Evolutionary conservation across 192 early-diverging fungal genomes (phyloP).

Genomic region (Umbelopsis sp.): DNA sequence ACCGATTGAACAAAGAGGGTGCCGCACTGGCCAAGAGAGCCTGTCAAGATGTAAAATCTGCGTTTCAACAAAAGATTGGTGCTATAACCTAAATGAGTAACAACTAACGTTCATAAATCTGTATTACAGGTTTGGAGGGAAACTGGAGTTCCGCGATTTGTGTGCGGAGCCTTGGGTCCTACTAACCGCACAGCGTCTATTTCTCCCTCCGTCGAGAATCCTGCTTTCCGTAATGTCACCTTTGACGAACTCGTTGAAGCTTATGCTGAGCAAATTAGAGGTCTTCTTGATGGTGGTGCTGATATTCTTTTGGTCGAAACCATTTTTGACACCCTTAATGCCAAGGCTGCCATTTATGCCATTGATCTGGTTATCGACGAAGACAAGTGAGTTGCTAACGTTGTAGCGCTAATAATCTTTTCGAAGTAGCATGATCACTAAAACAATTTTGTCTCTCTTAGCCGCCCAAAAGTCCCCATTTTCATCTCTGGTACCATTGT

Average conservation of each 20-base stretch:
- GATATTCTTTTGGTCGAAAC: slow-evolving; percentile 95
- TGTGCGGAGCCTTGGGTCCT: slow-evolving; percentile 85
- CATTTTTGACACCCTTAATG: slow-evolving; percentile 97
- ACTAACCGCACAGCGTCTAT: slow-evolving; percentile 96
- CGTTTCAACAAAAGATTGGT: neutral
- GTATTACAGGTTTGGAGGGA: slow-evolving; percentile 23
- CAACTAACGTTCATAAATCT: neutral
- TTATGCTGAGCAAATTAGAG: slow-evolving; percentile 89
- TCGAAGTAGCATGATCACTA: neutral
- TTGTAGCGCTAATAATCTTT: slow-evolving; percentile 35
- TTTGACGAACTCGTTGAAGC: slow-evolving; percentile 93
- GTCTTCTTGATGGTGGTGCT: slow-evolving; percentile 91
- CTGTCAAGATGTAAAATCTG: slow-evolving; percentile 62
- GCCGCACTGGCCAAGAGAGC: slow-evolving; percentile 85
- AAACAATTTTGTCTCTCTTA: slow-evolving; percentile 5
- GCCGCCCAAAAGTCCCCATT: slow-evolving; percentile 59
- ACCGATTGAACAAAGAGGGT: slow-evolving; percentile 91
- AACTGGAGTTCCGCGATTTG: slow-evolving; percentile 82
- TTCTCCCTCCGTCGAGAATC: slow-evolving; percentile 96
- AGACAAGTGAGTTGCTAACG: slow-evolving; percentile 58
- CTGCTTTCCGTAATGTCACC: slow-evolving; percentile 90
- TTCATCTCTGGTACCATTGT: slow-evolving; percentile 94
- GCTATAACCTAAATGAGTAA: neutral
- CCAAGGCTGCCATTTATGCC: slow-evolving; percentile 94
- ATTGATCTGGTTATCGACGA: slow-evolving; percentile 85